Base-by-base conservation (phyloP, 2,329 filamentous ascomycete genomes). In the Fusarium bulbicola region DNA sequence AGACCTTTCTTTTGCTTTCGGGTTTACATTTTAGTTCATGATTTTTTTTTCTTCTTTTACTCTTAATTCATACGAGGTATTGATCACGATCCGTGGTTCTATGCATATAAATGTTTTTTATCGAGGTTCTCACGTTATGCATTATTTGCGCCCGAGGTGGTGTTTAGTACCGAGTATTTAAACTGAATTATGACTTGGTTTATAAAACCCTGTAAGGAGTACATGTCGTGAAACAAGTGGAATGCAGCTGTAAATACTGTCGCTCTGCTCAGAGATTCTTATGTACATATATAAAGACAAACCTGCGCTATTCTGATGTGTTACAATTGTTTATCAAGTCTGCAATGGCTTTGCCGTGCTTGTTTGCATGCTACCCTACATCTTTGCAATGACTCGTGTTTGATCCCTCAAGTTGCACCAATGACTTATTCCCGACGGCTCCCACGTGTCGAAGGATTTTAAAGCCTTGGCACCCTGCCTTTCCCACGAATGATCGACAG, bases 361-460 rank as follows among this genome's bases (percentile, higher is more conserved):
- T 28, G 0, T 28, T 13, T 40, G 10, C 2, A 1, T 2, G 18
- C 8, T 54, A 54, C 34, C 34, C 50, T 54, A 20, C 14, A 54
- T 28, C 34, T 40, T 7, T 6, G 0, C 11, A 1, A 21, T 54
- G 50, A 54, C 50, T 54, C 50, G 20, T 30, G 24, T 28, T 13
- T 6, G 0, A 13, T 4, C 15, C 2, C 0, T 9, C 7, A 30
- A 18, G 1, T 21, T 2, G 2, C 20, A n/a, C 0, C 0, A 13
- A 40, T 18, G 50, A 40, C 50, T 54, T 28, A 54, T 10, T 14
- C 26, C 24, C 20, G 24, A 5, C 15, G 1, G 24, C 34, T 40
- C 20, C 50, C 20, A 40, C 14, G 24, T 40, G 20, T 54, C 5
- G 10, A 13, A 40, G 4, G 4, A 39, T n/a, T 40, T 54, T 18